Conservation (phyloP, 768 basidiomycete species). For the Psilocybe cubensis region DNA sequence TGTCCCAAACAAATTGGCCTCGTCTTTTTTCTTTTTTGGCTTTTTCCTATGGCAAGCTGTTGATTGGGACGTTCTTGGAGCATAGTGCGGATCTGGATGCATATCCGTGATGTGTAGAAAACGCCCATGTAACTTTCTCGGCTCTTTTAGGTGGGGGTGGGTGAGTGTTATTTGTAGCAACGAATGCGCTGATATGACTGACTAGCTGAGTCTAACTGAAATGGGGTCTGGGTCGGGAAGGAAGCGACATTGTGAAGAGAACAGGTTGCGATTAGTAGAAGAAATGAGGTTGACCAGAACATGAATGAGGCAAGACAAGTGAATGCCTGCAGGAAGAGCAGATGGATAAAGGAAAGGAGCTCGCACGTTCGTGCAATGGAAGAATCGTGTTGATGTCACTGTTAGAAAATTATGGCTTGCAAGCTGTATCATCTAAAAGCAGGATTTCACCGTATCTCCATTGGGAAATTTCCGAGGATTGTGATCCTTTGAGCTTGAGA, state of each 20-base stretch:
- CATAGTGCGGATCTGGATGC: slow-evolving; percentile 79
- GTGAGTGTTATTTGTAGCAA: slow-evolving; percentile 2
- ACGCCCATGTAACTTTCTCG: slow-evolving; percentile 63
- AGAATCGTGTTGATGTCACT: slow-evolving; percentile 6
- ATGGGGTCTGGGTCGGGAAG: slow-evolving; percentile 44
- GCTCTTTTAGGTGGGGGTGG: slow-evolving; percentile 32
- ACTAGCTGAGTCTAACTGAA: slow-evolving; percentile 36
- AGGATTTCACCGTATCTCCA: slow-evolving; percentile 12
- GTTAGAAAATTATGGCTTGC: slow-evolving; percentile 7
- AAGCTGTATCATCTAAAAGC: slow-evolving; percentile 2
- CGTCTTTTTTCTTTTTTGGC: slow-evolving; percentile 54
- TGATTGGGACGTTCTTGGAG: slow-evolving; percentile 49
- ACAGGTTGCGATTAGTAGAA: slow-evolving; percentile 25
- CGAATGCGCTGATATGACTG: slow-evolving; percentile 12
- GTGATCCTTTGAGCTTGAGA: slow-evolving; percentile 7
- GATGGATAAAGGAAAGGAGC: slow-evolving; percentile 18
- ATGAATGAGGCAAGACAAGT: slow-evolving; percentile 25
- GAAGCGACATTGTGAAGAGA: slow-evolving; percentile 27
- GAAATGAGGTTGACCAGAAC: slow-evolving; percentile 22
- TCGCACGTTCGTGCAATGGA: slow-evolving; percentile 37
- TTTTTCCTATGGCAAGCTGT: slow-evolving; percentile 73
- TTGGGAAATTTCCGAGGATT: slow-evolving; percentile 9
- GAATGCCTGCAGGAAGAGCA: slow-evolving; percentile 21
- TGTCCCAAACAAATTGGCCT: slow-evolving; percentile 66
- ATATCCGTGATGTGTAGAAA: slow-evolving; percentile 87